These are phyloP conservation scores for Capsicum baccatum DNA, from an alignment of 257 asterid genomes.

Conservation along the genomic window DNA sequence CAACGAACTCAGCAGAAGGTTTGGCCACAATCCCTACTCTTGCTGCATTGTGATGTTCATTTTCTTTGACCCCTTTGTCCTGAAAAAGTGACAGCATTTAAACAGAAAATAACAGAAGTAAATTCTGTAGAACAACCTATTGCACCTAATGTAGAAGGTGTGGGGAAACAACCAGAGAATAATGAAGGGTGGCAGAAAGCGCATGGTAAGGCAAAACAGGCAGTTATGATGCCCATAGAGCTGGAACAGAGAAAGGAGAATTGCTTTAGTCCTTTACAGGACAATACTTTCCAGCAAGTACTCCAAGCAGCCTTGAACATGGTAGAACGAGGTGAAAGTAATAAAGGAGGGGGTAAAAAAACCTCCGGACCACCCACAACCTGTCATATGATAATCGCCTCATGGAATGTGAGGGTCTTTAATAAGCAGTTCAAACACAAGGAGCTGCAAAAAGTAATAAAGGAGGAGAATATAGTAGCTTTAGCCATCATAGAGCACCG, in stretches of 20 bases:
- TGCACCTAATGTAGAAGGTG: too few species aligned
- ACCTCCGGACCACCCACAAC: too few species aligned
- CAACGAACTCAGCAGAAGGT: slow-evolving; percentile 93
- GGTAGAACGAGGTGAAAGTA: neutral
- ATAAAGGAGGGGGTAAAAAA: neutral
- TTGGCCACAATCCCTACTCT: slow-evolving; percentile 89
- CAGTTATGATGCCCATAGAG: too few species aligned
- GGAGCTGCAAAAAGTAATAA: neutral
- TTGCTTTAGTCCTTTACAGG: neutral
- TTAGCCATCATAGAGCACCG: neutral
- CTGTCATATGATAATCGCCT: too few species aligned
- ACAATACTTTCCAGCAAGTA: neutral
- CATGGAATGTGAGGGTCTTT: too few species aligned
- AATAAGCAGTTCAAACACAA: neutral
- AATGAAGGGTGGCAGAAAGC: too few species aligned
- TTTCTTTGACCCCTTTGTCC: slow-evolving; percentile 51
- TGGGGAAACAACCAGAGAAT: too few species aligned
- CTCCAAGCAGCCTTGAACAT: neutral
- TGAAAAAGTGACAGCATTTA: slow-evolving; percentile 34
- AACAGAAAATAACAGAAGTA: neutral
- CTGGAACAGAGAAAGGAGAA: too few species aligned
- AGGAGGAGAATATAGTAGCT: neutral
- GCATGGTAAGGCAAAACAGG: too few species aligned
- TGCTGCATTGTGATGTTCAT: slow-evolving; percentile 62
- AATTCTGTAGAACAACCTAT: neutral